Base-by-base conservation (phyloP, 352 stramenopile genomes). In the Globisporangium radiosum region DNA sequence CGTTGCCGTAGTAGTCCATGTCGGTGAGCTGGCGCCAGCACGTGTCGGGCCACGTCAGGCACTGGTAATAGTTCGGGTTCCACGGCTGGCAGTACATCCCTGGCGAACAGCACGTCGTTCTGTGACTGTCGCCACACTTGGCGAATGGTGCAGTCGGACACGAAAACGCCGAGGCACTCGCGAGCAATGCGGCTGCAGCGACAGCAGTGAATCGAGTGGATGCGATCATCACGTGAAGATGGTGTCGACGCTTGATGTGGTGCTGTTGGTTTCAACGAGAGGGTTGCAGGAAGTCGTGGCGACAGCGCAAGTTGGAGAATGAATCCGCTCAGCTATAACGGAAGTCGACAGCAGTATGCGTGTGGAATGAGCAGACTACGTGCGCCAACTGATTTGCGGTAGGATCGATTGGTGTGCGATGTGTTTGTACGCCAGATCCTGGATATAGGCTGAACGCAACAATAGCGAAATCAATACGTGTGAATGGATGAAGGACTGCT, bases 81-180 rank as follows among this genome's bases (percentile, higher is more conserved):
- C 71, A 83, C 6, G 74, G 73, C 38, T 78, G 70, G 58, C 72
- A 81, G 55, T 83, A 81, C 51, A 56, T 66, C 0, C 64, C 64
- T 5, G 38, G 57, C 43, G 43, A 48, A 11, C 43, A 48, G 4
- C 43, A 48, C 9, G 5, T 48, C 43, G 13, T 11, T 7, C 43
- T 11, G 43, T 3, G 8, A 11, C 14, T 6, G 43, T 48, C 43
- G 13, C 43, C 43, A 11, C 43, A 48, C 43, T 5, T 6, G 13
- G 8, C 43, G 43, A 17, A 48, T 11, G 43, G 43, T 17, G 14
- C 43, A 7, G 43, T 48, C 5, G 14, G 10, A 11, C 43, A 48
- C 5, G 51, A 44, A 11, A 44, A 44, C 40, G 40, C 2, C 7
- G 7, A 11, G 7, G 11, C 40, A 44, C 7, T 11, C 7, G 40